Evolutionary conservation across 805 yeast species (phyloP).

Genomic region (Komagataella ulmi): DNA sequence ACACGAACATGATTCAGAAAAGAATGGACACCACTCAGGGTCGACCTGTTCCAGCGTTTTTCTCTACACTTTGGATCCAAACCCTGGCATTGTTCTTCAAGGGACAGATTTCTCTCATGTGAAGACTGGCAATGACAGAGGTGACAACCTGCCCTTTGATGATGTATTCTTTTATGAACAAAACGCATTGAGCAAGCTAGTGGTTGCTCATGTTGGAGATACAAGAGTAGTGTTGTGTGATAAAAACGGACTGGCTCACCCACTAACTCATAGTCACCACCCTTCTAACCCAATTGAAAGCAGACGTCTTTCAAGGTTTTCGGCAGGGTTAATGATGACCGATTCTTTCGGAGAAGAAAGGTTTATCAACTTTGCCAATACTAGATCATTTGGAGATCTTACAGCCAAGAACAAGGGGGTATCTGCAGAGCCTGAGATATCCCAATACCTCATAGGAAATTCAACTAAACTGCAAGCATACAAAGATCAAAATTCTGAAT

Average conservation of each 20-base stretch:
- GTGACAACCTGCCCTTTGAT: conserved; percentile 4
- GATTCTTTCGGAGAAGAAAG: conserved; percentile 93
- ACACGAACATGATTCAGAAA: conserved; percentile 13
- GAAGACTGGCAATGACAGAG: background rate
- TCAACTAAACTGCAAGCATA: conserved; percentile 21
- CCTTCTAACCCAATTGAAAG: conserved; percentile 76
- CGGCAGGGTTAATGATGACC: conserved; percentile 53
- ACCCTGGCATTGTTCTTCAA: conserved; percentile 10
- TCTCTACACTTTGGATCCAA: conserved; percentile 18
- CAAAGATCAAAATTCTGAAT: conserved; percentile 10
- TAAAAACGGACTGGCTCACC: conserved; percentile 62
- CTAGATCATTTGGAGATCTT: conserved; percentile 87
- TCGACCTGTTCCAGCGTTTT: conserved; percentile 21
- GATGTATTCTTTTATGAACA: conserved; percentile 46
- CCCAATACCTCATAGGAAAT: conserved; percentile 58
- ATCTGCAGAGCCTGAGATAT: conserved; percentile 84
- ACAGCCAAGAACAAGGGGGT: conserved; percentile 74
- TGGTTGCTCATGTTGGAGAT: conserved; percentile 89
- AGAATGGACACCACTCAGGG: conserved; percentile 15
- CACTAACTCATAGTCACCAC: conserved; percentile 73
- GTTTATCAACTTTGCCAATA: conserved; percentile 70
- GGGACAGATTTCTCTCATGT: background rate
- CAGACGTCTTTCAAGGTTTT: conserved; percentile 49
- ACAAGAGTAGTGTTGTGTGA: conserved; percentile 83
- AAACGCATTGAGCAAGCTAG: conserved; percentile 49